Conservation (phyloP, 306 rosid genomes). For the Potentilla sterilis region DNA sequence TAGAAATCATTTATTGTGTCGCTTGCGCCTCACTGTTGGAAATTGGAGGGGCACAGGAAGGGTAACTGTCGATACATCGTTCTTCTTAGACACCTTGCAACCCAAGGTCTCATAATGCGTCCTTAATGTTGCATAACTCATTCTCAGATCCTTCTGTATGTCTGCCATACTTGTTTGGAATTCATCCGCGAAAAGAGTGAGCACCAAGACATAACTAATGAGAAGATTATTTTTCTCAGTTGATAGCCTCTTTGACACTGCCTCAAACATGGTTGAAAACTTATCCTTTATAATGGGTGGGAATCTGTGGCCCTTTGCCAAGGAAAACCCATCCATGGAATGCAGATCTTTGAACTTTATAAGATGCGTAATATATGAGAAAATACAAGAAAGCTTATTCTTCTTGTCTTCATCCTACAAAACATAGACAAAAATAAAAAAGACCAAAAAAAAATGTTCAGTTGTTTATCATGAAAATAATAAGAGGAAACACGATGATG, state of each 20-base stretch:
- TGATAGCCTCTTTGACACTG: constrained; percentile 45
- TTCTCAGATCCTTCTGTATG: constrained; percentile 73
- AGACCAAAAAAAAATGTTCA: not conserved
- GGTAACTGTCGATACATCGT: constrained; percentile 22
- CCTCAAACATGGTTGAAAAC: constrained; percentile 51
- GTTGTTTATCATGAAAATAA: not conserved
- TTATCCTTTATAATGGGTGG: constrained; percentile 54
- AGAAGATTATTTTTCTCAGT: constrained; percentile 61
- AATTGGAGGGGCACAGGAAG: constrained; percentile 73
- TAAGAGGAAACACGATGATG: not conserved
- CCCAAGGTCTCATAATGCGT: constrained; percentile 54
- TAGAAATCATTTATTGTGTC: constrained; percentile 23
- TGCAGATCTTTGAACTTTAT: constrained; percentile 70
- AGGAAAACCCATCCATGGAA: constrained; percentile 44
- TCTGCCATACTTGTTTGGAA: constrained; percentile 55
- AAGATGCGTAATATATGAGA: constrained; percentile 75
- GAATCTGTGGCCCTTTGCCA: constrained; percentile 52
- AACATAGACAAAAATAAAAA: not conserved
- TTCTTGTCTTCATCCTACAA: constrained; percentile 71
- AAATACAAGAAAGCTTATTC: constrained; percentile 51
- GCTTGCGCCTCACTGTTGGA: constrained; percentile 40
- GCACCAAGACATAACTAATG: constrained; percentile 63
- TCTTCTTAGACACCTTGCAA: constrained; percentile 47
- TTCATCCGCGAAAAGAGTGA: constrained; percentile 59
- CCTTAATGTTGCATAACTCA: constrained; percentile 24